Evolutionary conservation across 345 rosid genomes (phyloP), one percentile per base, ranked within the genome.

Genomic region (Diplotaxis tenuifolia): DNA sequence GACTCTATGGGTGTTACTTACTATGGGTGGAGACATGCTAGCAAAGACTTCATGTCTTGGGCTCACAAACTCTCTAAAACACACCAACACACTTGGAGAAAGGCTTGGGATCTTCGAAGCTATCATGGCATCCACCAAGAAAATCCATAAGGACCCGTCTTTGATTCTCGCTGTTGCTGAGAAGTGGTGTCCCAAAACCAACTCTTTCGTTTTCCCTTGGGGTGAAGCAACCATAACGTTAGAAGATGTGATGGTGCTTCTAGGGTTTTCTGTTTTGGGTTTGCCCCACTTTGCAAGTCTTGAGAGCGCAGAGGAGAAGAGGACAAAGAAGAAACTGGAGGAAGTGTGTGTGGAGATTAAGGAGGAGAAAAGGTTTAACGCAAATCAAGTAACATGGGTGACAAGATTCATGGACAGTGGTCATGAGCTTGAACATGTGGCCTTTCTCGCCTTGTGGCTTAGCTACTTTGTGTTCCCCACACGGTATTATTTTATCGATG

Each of bases 371-470:
- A 0, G 1, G 6, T 1, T 19, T 32, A 2, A 15, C 10, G 3
- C 72, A 40, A 25, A 29, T 8, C 32, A 29, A 29, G 32, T 29
- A 5, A 29, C 32, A 5, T 85, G 86, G 86, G 69, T 79, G 38
- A 7, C 9, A 53, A 72, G 32, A 73, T 83, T 81, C 64, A 82
- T 66, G 83, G 18, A 18, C 10, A 73, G 31, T 12, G 31, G 74
- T 42, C 59, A 67, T 64, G 79, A 82, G 7, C 67, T 82, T 22
- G 82, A 82, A 68, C 84, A 84, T 64, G 84, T 72, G 49, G 81
- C 82, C 10, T 86, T 84, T 47, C 78, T 86, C n/a, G 75, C 53
- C 82, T 54, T 63, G 84, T 83, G 45, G 68, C n/a, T n/a, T n/a
- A n/a, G n/a, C n/a, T n/a, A n/a, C n/a, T n/a, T n/a, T n/a, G n/a